Percentiles rank a stretch among this genome's conserved stretches.
Evolutionary conservation across 371 early-diverging fungal genomes (phyloP).

Genomic region (Dichotomocladium elegans): DNA sequence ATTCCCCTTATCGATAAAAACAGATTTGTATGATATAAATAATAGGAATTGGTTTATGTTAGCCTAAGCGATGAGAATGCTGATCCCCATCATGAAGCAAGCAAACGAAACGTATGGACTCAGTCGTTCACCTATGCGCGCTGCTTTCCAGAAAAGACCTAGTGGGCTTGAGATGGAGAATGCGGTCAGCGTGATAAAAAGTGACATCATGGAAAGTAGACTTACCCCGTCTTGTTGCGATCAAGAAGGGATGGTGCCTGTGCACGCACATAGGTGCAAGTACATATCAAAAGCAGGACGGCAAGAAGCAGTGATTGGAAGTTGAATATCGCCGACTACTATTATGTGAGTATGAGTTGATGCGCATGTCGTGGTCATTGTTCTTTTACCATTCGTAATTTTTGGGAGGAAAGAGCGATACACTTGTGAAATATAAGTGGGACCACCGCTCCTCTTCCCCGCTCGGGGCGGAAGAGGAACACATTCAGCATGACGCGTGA

Average conservation of each 20-base stretch:
- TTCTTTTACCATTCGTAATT: too few species aligned
- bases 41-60: too few species aligned
- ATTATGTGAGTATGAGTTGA: too few species aligned
- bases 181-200: too few species aligned
- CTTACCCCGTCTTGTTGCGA: constrained; percentile 64
- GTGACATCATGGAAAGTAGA: neutral
- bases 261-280: constrained; percentile 71
- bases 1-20: too few species aligned
- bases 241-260: constrained; percentile 72
- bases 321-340: constrained; percentile 78
- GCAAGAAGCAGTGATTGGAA: constrained; percentile 76
- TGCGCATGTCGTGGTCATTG: too few species aligned
- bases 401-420: too few species aligned
- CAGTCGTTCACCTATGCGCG: constrained; percentile 86
- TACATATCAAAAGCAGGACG: constrained; percentile 71
- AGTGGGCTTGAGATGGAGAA: constrained; percentile 60
- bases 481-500: too few species aligned
- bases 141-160: constrained; percentile 90
- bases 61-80: constrained; percentile 46
- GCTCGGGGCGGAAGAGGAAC: too few species aligned
- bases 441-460: too few species aligned
- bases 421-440: too few species aligned
- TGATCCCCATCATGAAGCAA: constrained; percentile 77
- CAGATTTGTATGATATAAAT: too few species aligned
- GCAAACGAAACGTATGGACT: constrained; percentile 85